Conservation (phyloP, 306 rosid species). For the Erythrophleum fordii region DNA sequence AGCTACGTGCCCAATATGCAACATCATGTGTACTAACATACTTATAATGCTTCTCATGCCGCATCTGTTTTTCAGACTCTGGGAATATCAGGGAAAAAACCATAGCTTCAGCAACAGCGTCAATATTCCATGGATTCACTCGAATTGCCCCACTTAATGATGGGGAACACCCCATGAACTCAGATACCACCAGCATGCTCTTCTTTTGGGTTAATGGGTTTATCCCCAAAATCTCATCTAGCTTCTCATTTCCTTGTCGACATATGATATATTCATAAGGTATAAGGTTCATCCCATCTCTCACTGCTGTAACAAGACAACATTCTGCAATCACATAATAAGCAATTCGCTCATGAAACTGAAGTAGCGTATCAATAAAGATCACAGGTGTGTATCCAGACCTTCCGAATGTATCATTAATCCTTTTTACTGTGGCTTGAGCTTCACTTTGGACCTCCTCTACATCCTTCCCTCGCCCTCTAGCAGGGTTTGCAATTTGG, state of each 20-base stretch:
- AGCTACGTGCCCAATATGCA: too few species aligned
- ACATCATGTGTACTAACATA: too few species aligned
- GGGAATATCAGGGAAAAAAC: too few species aligned
- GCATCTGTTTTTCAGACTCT: too few species aligned
- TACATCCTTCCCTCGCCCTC: conserved; percentile 79
- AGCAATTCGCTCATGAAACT: conserved; percentile 71
- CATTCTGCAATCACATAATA: conserved; percentile 80
- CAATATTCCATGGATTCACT: too few species aligned
- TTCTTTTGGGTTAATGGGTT: too few species aligned
- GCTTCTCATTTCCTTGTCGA: conserved; percentile 62
- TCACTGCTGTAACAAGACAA: conserved; percentile 79
- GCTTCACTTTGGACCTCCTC: conserved; percentile 68
- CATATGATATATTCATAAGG: conserved; percentile 75
- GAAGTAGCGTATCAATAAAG: conserved; percentile 67
- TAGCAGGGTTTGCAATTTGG: conserved; percentile 83
- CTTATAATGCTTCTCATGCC: too few species aligned
- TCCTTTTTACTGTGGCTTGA: conserved; percentile 56
- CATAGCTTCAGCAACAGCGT: too few species aligned
- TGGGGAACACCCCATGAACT: too few species aligned
- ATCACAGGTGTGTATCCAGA: conserved; percentile 75
- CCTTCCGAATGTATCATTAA: conserved; percentile 61
- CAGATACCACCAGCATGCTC: too few species aligned
- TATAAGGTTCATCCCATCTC: too few species aligned
- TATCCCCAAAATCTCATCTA: conserved; percentile 65
- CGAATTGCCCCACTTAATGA: too few species aligned